Conservation (phyloP, 2,329 filamentous ascomycete genomes). For the Aspergillus uvarum region DNA sequence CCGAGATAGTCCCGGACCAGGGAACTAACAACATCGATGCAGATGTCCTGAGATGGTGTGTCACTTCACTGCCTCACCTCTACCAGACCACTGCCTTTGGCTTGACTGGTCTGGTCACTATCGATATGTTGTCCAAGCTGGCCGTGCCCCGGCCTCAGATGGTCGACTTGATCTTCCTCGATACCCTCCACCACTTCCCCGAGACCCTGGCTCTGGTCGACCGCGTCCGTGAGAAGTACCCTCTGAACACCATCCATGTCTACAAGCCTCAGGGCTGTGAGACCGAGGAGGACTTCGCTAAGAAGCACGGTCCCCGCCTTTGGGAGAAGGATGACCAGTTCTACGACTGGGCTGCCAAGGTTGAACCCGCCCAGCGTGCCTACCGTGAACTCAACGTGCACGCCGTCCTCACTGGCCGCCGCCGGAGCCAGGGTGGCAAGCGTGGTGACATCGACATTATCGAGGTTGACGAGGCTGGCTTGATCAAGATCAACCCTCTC, state of each 20-base stretch:
- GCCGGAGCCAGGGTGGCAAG: constrained; percentile 89
- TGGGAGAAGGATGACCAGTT: constrained; percentile 85
- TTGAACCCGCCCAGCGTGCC: constrained; percentile 90
- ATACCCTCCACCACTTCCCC: constrained; percentile 78
- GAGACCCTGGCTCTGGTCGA: constrained; percentile 75
- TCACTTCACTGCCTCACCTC: constrained; percentile 83
- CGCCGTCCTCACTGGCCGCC: constrained; percentile 87
- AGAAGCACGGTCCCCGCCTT: constrained; percentile 74
- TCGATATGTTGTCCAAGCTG: constrained; percentile 65
- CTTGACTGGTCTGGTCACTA: constrained; percentile 74
- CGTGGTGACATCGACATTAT: constrained; percentile 87
- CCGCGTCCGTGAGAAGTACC: constrained; percentile 72
- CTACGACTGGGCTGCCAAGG: constrained; percentile 97
- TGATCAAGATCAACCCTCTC: constrained; percentile 97
- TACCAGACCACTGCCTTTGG: constrained; percentile 86
- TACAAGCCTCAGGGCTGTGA: constrained; percentile 81
- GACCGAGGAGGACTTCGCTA: constrained; percentile 74
- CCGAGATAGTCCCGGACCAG: constrained; percentile 14
- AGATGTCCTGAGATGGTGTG: constrained; percentile 90
- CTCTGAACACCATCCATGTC: constrained; percentile 76
- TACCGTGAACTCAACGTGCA: constrained; percentile 84
- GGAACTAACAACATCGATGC: constrained; percentile 11
- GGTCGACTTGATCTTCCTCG: constrained; percentile 67
- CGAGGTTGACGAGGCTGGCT: constrained; percentile 84
- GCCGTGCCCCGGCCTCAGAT: constrained; percentile 49